These are phyloP conservation scores for Fraxinus greggii DNA, from an alignment of 305 asterid species.

Conservation along the genomic window DNA sequence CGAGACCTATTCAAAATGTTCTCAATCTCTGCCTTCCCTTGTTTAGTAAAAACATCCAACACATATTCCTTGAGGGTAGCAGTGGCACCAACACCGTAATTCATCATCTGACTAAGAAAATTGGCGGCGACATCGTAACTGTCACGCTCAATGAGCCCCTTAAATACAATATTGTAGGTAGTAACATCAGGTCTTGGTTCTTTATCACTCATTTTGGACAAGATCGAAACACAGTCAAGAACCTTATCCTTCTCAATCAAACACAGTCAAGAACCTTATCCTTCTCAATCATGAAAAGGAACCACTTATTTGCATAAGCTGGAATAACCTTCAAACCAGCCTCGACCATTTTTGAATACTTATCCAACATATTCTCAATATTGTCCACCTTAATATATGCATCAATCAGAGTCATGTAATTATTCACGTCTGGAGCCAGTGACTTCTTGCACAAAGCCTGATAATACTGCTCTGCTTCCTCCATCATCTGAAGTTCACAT, in stretches of 20 bases:
- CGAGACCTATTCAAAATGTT: constrained; percentile 42
- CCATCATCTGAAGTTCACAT: constrained; percentile 74
- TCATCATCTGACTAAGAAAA: constrained; percentile 57
- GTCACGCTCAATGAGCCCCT: constrained; percentile 57
- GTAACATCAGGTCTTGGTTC: constrained; percentile 83
- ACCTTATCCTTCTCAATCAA: constrained; percentile 65
- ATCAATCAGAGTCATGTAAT: constrained; percentile 66
- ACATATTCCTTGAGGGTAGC: constrained; percentile 53
- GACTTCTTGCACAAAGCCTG: constrained; percentile 55
- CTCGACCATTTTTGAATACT: constrained; percentile 69
- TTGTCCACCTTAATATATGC: constrained; percentile 58
- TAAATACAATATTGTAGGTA: constrained; percentile 65
- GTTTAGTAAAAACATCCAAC: constrained; percentile 53
- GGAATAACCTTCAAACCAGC: constrained; percentile 78
- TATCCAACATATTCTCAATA: constrained; percentile 58
- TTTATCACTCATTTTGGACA: constrained; percentile 61
- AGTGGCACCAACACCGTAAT: constrained; percentile 51
- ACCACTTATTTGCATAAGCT: constrained; percentile 74
- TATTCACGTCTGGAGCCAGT: constrained; percentile 66
- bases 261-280: constrained; percentile 59
- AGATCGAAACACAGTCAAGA: constrained; percentile 57
- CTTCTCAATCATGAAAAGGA: constrained; percentile 61
- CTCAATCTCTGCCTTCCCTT: constrained; percentile 56
- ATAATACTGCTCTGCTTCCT: constrained; percentile 65
- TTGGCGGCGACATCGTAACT: constrained; percentile 42